A percentile compares a stretch with the other conserved stretches of the same genome.
These are phyloP conservation scores for Phytopythium helicoides DNA, from an alignment of 352 stramenopile genomes.

Conservation along the genomic window DNA sequence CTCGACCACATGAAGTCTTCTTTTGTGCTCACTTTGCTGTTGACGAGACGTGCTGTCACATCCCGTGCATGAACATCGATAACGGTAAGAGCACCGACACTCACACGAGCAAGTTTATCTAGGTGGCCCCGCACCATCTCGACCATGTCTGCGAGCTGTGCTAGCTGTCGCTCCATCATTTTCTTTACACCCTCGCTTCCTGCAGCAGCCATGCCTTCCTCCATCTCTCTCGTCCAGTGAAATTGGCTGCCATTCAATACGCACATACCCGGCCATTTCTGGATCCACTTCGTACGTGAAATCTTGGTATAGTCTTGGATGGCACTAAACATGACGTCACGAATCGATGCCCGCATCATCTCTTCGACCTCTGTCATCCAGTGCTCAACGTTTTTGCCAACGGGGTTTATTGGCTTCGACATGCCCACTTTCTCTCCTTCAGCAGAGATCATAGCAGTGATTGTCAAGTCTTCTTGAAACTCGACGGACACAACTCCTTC, in stretches of 20 bases:
- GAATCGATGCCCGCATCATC: conserved; percentile 92
- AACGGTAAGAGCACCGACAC: conserved; percentile 90
- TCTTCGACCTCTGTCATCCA: conserved; percentile 94
- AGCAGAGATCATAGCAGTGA: conserved; percentile 91
- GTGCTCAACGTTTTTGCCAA: conserved; percentile 91
- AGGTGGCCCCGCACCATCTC: conserved; percentile 89
- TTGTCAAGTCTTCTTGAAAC: conserved; percentile 88
- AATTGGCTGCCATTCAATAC: conserved; percentile 93
- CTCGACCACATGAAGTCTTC: conserved; percentile 88
- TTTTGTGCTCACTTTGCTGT: conserved; percentile 87
- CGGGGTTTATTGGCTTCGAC: conserved; percentile 81
- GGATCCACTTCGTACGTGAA: conserved; percentile 89
- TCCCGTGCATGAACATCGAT: conserved; percentile 96
- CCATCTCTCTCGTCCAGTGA: conserved; percentile 92
- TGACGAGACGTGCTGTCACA: conserved; percentile 90
- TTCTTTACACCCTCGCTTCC: conserved; percentile 72
- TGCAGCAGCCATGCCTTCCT: conserved; percentile 78
- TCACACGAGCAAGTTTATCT: conserved; percentile 83
- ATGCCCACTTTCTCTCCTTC: conserved; percentile 90
- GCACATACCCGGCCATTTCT: conserved; percentile 91
- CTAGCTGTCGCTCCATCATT: conserved; percentile 82
- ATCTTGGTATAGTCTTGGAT: conserved; percentile 89
- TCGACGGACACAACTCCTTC: conserved; percentile 91
- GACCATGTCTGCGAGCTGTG: conserved; percentile 93
- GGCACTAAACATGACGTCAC: conserved; percentile 83